Evolutionary conservation across 1,284 basidiomycete species (phyloP), one percentile per base, ranked within the genome.

Genomic region (Leccinum pachyderme): DNA sequence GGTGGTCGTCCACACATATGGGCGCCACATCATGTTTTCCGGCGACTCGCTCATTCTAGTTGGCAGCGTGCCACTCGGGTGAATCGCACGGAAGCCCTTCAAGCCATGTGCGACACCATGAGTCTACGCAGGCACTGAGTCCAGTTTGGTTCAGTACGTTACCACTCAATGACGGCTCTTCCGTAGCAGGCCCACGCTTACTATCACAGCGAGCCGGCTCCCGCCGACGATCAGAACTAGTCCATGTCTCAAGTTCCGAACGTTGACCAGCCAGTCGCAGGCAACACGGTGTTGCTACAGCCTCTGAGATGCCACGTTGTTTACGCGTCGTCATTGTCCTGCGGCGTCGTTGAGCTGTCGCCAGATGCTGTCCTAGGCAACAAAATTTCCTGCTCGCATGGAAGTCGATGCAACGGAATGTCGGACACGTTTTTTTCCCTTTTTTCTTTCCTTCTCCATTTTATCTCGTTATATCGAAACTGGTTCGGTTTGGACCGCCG

Each of bases 291-390:
- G 45, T 29, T 22, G 37, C 22, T 22, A 41, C 46, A 44, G 33
- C 24, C 18, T 49, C 18, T 51, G 29, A 31, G 29, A 46, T 22
- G 25, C 53, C 63, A 66, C 65, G 65, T 62, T 64, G 53, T 53
- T 45, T 24, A 8, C 33, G 6, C 32, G 45, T 43, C 44, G 24
- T 27, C 25, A 3, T 27, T 28, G 24, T 25, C 44, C 44, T 49
- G 44, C 47, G 47, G 43, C 51, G 24, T 53, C 29, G 11, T 52
- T 35, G 37, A 41, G 37, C 37, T 41, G 18, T 18, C 18, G 18
- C 18, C 18, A 1, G 18, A 18, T 18, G 18, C 18, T 18, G 18
- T 22, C 18, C 3, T 7, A 41, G 37, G 22, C 18, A 22, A 41
- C 12, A 11, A 22, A 12, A 3, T 22, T 33, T 41, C 7, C 37